phyloP scores from a whole-genome alignment of 2,329 filamentous ascomycete species.

The Trichoderma semiorbis region DNA sequence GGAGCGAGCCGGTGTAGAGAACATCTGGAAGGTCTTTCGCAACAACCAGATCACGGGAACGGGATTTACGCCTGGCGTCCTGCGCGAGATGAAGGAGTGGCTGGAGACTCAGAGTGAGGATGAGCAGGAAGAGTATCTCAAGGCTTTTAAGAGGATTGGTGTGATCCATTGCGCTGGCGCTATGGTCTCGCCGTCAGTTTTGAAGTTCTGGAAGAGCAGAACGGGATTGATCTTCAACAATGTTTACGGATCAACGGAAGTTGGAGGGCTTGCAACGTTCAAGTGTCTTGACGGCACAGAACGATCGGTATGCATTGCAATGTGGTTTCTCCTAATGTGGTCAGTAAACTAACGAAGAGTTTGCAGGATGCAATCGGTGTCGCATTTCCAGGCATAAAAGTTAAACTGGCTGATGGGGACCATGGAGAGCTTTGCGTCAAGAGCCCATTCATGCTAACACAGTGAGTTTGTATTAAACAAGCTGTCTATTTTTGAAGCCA shows the following conservation, averaged over 20 bases:
- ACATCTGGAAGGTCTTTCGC: constrained; percentile 19
- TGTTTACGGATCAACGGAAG: constrained; percentile 21
- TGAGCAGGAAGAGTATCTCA: constrained; percentile 14
- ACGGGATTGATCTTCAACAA: constrained; percentile 18
- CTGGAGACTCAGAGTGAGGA: constrained; percentile 5
- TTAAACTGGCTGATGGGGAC: constrained; percentile 21
- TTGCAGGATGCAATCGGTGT: constrained; percentile 16
- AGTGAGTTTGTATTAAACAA: constrained; percentile 15
- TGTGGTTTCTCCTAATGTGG: not conserved
- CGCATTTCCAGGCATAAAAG: constrained; percentile 10
- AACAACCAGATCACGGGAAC: constrained; percentile 16
- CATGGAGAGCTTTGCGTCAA: constrained; percentile 23
- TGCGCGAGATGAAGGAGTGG: constrained; percentile 21
- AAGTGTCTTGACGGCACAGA: constrained; percentile 8
- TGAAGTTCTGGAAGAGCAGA: constrained; percentile 21
- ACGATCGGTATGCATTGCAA: not conserved
- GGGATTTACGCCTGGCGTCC: constrained; percentile 18
- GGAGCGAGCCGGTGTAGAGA: constrained; percentile 6
- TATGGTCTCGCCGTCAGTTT: not conserved
- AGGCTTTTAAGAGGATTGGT: constrained; percentile 9
- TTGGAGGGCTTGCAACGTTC: constrained; percentile 5
- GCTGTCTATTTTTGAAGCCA: not conserved
- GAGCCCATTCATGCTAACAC: constrained; percentile 20
- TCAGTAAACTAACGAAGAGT: not conserved
- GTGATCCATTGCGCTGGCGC: constrained; percentile 9